phyloP scores from a whole-genome alignment of 352 stramenopile genomes.

The Globisporangium carolinianum region DNA sequence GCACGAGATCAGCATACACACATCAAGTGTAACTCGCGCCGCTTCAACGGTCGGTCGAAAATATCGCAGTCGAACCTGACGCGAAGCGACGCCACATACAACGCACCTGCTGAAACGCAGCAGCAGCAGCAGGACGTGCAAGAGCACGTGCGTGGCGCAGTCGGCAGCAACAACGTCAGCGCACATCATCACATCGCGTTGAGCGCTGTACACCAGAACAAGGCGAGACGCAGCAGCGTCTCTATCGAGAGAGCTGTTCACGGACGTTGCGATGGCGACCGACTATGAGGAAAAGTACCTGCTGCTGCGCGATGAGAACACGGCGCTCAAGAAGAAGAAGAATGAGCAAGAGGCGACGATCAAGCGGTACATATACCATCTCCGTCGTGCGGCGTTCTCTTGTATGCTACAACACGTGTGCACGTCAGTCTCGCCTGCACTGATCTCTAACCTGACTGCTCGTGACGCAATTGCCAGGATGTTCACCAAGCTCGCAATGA shows the following conservation, averaged over 20 bases:
- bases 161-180: background rate
- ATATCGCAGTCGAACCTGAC: background rate
- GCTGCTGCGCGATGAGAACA: constrained; percentile 79
- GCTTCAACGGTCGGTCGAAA: constrained; percentile 8
- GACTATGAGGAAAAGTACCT: constrained; percentile 86
- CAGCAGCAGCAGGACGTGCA: no score
- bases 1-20: background rate
- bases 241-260: no score
- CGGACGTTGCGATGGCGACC: constrained; percentile 22
- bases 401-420: no score
- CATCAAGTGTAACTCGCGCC: background rate
- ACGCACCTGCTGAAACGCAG: no score
- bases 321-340: constrained; percentile 85
- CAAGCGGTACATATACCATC: constrained; percentile 41
- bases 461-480: constrained; percentile 32
- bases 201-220: no score
- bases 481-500: constrained; percentile 87
- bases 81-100: background rate
- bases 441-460: no score
- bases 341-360: constrained; percentile 89
- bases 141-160: no score
- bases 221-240: no score
- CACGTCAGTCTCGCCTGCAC: background rate
- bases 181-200: background rate
- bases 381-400: background rate